Evolutionary conservation across 768 basidiomycete genomes (phyloP), one percentile per base, ranked within the genome.

Genomic region (Russula sp.): DNA sequence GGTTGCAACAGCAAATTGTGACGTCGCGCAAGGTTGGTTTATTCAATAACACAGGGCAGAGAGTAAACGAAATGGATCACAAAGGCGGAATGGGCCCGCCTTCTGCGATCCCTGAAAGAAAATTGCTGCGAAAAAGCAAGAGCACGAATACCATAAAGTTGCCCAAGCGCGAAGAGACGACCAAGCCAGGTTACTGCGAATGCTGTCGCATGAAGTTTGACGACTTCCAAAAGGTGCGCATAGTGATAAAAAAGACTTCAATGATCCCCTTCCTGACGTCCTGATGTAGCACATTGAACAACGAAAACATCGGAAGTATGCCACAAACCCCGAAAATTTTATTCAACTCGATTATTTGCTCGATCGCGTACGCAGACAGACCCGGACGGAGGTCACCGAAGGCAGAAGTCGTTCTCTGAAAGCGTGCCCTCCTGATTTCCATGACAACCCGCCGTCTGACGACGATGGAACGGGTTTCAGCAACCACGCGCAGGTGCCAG

Each of bases 141-240:
- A 93, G 90, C 69, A 92, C 89, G 57, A 90, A 90, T 72, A 90
- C 88, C 1, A 75, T 92, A 53, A 80, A 82, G 70, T 77, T 90
- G 61, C 86, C 89, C 9, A 87, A 84, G 71, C 85, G 91, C 44
- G 90, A 94, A 63, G 93, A 96, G 76, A 86, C 86, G 20, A 85
- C 82, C 67, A 98, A 97, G 71, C 89, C 95, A 5, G 97, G 97
- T 5, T 98, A 98, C 75, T 99, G 97, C 74, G 97, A 99, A 75
- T 95, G 94, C 73, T 99, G 97, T 75, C 84, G 96, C 44, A 72
- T 81, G 61, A 93, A 93, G 74, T 99, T 95, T 71, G 86, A 89
- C 0, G 89, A 96, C 75, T 96, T 98, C 70, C 83, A 84, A 65
- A 75, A 78, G 69, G 96, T 97, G 70, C 72, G 87, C 79, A 30